These are phyloP conservation scores for Funneliformis geosporum DNA, from an alignment of 192 early-diverging fungal species.

Conservation along the genomic window DNA sequence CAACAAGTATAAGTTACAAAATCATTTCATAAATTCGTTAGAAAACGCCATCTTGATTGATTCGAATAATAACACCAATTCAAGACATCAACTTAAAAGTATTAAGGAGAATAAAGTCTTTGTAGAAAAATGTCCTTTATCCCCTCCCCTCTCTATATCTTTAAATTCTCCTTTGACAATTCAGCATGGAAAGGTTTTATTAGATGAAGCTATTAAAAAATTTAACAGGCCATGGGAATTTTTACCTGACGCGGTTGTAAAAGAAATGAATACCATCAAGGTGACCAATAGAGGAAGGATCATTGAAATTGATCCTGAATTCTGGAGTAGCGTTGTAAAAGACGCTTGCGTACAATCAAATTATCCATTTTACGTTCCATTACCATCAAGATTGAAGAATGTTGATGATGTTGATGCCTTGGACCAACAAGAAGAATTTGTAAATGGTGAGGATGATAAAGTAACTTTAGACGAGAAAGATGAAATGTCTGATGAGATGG, in stretches of 20 bases:
- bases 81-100: not conserved
- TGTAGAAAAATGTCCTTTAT: not conserved
- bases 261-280: not conserved
- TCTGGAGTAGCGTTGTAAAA: not conserved
- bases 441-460: too few relatives aligned
- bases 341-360: constrained; percentile 12
- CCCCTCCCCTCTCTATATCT: not conserved
- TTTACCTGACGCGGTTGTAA: not conserved
- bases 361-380: constrained; percentile 6
- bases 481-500: not conserved
- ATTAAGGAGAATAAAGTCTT: not conserved
- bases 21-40: not conserved
- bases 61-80: too few relatives aligned
- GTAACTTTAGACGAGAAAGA: too few relatives aligned
- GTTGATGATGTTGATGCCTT: too few relatives aligned
- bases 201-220: not conserved
- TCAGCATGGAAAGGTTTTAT: not conserved
- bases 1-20: not conserved
- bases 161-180: too few relatives aligned
- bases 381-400: not conserved
- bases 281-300: not conserved
- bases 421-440: not conserved
- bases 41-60: not conserved
- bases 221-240: not conserved
- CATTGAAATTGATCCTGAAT: not conserved